Base-by-base conservation (phyloP, 2,329 filamentous ascomycete genomes). In the Trematosphaeria pertusa region DNA sequence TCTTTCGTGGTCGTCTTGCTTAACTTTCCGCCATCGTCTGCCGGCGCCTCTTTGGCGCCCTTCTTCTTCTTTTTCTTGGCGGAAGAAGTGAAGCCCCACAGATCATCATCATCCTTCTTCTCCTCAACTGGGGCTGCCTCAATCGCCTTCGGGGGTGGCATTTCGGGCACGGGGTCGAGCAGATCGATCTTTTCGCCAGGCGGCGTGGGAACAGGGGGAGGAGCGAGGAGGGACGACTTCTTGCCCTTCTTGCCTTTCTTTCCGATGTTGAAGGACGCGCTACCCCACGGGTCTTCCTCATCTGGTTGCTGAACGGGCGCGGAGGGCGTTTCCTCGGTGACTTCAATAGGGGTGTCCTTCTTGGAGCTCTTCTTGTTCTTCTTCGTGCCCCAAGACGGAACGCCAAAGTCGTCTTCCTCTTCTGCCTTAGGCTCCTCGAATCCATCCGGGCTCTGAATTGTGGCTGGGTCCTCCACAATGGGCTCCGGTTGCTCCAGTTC, bases 201-300 rank as follows among this genome's bases (percentile, higher is more conserved):
- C 50, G 78, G 74, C 19, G 76, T 71, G 45, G 73, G 75, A 51
- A 80, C 74, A 54, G 78, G 70, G 26, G 76, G 73, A 48, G 73
- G 73, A 34, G 81, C 70, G 46, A 82, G 77, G 15, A 78, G 64
- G 3, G 76, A 71, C 11, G 74, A 70, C 59, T 82, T 83, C 60
- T 78, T 81, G 33, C 72, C 70, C 64, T 83, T 83, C 70, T 82
- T 83, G 36, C 73, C 63, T 51, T 82, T 83, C 60, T 82, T 82
- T 9, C 75, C 73, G 18, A 73, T 70, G 38, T 69, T 71, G 48
- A 73, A 71, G 9, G 58, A 54, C 33, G 63, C 64, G 37, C 69
- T 71, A 14, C 65, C 67, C 63, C 64, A 72, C 6, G 68, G 69
- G 45, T 71, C 67, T 6, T 72, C 69, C n/a, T 70, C 68, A 36